Evolutionary conservation across 768 basidiomycete species (phyloP), one percentile per base, ranked within the genome.

Genomic region (Tylopilus intermedius): DNA sequence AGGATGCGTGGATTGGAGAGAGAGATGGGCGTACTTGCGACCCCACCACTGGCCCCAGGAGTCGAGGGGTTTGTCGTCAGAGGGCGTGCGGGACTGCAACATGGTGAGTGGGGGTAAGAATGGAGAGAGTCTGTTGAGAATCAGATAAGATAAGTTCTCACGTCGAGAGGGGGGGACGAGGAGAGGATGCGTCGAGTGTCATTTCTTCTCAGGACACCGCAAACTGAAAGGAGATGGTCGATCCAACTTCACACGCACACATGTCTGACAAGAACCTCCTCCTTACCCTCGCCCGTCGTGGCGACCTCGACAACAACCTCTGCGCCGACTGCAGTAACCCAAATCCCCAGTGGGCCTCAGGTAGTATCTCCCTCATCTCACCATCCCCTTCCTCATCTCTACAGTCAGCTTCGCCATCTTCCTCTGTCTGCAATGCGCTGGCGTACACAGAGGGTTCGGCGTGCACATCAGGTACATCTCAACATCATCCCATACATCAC

Each of bases 281-380:
- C 13, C 80, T 81, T 59, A 85, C 86, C 30, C 84, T 95, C 63
- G 78, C 82, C 65, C 84, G 80, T 57, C 79, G 81, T 44, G 83
- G 85, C 41, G 85, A 82, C 53, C 75, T 88, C 56, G 75, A 76
- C 30, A 94, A 96, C 74, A 86, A 83, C 71, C 58, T 74, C 40
- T 96, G 93, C 67, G 77, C 79, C 13, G 93, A 95, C 66, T 96
- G 93, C 62, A 69, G 73, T 9, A 92, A 88, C 55, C 93, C 89
- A n/a, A 90, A 91, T 64, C 94, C 94, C 0, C 94, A 95, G 66
- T 97, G 94, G 94, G 90, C 91, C n/a, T 90, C 57, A 82, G 87
- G 88, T 88, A 59, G 88, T 88, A 59, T 11, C 6, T 21, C 39
- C 33, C 10, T 33, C 33, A 14, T 14, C 8, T n/a, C 39, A 30